Percentiles rank a stretch among this genome's conserved stretches.
These are phyloP conservation scores for Lepiota venenata DNA, from an alignment of 768 basidiomycete species.

Conservation along the genomic window DNA sequence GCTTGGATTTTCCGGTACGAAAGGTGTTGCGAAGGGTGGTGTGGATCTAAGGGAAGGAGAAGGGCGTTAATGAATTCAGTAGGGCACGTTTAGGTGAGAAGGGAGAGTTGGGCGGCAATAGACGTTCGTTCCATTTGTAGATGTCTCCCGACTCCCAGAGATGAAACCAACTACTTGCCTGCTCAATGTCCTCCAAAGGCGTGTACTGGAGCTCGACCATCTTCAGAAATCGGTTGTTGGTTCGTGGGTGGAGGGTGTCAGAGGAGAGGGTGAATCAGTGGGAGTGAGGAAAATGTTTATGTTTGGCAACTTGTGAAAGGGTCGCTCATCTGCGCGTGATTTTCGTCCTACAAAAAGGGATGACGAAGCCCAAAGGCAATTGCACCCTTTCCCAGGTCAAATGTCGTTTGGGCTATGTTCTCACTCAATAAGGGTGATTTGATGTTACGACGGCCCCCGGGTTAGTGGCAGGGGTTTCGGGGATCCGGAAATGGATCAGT, in stretches of 20 bases:
- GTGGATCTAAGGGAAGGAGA: constrained; percentile 42
- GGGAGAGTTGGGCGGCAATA: neutral
- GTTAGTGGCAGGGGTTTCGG: no score
- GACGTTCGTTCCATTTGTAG: neutral
- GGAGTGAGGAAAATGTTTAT: neutral
- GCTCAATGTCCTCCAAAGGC: constrained; percentile 49
- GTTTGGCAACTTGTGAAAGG: no score
- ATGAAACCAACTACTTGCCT: constrained; percentile 27
- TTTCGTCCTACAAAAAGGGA: no score
- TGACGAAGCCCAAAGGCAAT: no score
- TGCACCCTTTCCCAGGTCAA: no score
- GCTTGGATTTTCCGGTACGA: constrained; percentile 57
- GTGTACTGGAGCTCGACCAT: constrained; percentile 41
- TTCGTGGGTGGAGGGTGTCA: no score
- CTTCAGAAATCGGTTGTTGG: neutral
- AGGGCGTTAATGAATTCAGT: neutral
- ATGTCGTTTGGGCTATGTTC: no score
- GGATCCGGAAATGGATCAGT: no score
- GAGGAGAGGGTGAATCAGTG: neutral
- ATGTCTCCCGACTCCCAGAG: neutral
- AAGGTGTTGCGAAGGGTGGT: constrained; percentile 55
- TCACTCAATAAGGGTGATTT: no score
- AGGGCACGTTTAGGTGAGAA: neutral
- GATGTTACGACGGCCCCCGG: no score
- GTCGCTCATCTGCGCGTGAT: no score